Evolutionary conservation across 257 asterid species (phyloP), one percentile per base, ranked within the genome.

Genomic region (Mitragyna speciosa): DNA sequence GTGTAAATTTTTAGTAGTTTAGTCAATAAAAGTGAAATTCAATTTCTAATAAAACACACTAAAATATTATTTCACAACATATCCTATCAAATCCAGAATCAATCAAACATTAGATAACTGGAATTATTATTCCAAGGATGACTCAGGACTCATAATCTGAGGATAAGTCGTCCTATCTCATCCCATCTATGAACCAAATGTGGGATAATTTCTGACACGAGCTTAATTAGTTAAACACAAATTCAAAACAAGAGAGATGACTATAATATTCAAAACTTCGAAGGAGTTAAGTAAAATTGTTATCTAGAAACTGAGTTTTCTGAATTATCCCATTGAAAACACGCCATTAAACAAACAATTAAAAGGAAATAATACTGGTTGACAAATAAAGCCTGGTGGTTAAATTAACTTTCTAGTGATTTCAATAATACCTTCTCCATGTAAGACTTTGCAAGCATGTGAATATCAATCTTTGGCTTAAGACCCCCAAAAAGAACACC

Each of bases 401-500:
- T 19, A 36, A 64, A 31, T 51, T 1, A 12, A 12, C 52, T 58
- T 75, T 17, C 7, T 24, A 26, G 26, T 36, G 33, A 12, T 20
- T 10, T 16, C 24, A 16, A 15, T n/a, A 61, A 45, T 81, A 92
- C 95, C 95, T 88, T 88, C 73, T 91, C 84, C 79, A 86, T 56
- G 83, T 91, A 90, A 45, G 84, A 81, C 47, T 90, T 84, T 2
- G 82, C 80, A 65, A 91, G 97, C 48, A 86, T 82, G 12, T 91
- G 86, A 80, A 89, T 86, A 79, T 93, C 96, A 0, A 89, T 75
- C 82, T 90, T 93, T 0, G 96, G 95, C 82, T 93, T 93, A 26
- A 91, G 89, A 73, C 92, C 89, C 26, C 96, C 96, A 63, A 85
- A 91, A 15, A 84, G 66, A 52, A 85, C 52, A 59, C 96, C 96